Conservation (phyloP, 2,329 filamentous ascomycete species). For the Penicillium aurantiogriseum region DNA sequence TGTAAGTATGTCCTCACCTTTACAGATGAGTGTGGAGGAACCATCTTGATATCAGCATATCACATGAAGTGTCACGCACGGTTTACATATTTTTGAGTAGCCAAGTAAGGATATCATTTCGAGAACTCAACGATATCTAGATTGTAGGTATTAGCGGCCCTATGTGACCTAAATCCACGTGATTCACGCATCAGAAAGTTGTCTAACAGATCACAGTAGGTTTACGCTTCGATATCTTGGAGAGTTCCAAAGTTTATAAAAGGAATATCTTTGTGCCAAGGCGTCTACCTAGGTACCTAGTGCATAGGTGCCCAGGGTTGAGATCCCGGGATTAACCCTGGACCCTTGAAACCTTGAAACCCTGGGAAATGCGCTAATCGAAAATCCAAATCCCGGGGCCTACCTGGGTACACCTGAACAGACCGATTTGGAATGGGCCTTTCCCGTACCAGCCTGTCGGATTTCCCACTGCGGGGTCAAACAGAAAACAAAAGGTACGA, state of each 20-base stretch:
- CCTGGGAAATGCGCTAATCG: background rate
- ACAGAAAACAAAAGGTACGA: background rate
- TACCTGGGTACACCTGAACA: too few species aligned
- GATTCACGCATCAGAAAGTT: too few species aligned
- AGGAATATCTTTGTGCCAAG: too few species aligned
- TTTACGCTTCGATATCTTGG: too few species aligned
- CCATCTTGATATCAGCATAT: background rate
- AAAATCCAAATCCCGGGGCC: background rate
- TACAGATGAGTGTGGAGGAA: background rate
- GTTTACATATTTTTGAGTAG: background rate
- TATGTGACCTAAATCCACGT: too few species aligned
- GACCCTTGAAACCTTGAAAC: background rate
- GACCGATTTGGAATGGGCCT: constrained; percentile 5
- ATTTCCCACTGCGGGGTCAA: constrained; percentile 1
- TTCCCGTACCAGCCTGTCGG: constrained; percentile 2
- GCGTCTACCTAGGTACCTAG: too few species aligned
- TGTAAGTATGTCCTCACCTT: too few species aligned
- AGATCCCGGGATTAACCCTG: background rate
- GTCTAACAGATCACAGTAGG: too few species aligned
- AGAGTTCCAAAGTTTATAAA: too few species aligned
- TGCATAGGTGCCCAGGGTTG: too few species aligned
- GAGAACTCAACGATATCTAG: background rate
- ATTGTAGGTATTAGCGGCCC: background rate
- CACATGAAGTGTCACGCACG: background rate
- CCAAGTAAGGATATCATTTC: background rate